These are phyloP conservation scores for Aspergillus viridinutans DNA, from an alignment of 2,329 filamentous ascomycete genomes.

Conservation along the genomic window DNA sequence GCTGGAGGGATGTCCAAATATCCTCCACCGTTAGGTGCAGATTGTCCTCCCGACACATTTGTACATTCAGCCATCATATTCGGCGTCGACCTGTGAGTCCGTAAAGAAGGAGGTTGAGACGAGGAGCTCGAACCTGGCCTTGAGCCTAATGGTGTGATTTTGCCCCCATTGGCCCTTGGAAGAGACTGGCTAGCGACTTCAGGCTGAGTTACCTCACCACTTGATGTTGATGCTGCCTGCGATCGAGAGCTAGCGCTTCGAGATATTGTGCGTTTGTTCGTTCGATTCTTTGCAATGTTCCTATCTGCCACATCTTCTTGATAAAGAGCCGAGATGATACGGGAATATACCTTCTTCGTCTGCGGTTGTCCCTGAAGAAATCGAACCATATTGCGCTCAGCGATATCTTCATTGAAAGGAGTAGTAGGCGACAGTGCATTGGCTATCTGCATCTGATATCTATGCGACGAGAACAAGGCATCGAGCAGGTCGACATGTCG, in stretches of 20 bases:
- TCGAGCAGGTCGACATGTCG: constrained; percentile 41
- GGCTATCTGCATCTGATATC: constrained; percentile 21
- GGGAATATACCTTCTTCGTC: constrained; percentile 26
- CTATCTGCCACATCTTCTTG: constrained; percentile 42
- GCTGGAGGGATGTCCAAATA: constrained; percentile 29
- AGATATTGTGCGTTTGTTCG: constrained; percentile 18
- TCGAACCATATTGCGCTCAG: constrained; percentile 39
- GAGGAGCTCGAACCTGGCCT: background rate
- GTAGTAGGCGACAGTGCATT: constrained; percentile 26
- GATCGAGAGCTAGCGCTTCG: constrained; percentile 17
- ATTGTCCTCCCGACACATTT: constrained; percentile 8
- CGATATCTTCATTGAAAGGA: constrained; percentile 42
- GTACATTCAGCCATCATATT: constrained; percentile 21
- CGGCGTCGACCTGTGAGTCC: constrained; percentile 30
- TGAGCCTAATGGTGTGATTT: background rate
- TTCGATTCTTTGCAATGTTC: constrained; percentile 31
- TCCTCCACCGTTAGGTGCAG: constrained; percentile 11
- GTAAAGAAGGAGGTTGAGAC: constrained; percentile 10
- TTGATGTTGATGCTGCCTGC: background rate
- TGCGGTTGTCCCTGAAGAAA: constrained; percentile 26
- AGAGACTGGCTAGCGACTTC: background rate
- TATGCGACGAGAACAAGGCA: constrained; percentile 34
- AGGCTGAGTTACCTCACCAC: background rate
- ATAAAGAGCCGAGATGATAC: constrained; percentile 32
- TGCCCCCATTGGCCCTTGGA: background rate